A percentile compares a stretch with the other conserved stretches of the same genome.
Conservation (phyloP, 2,329 filamentous ascomycete genomes). For the Pseudogymnoascus sp. region DNA sequence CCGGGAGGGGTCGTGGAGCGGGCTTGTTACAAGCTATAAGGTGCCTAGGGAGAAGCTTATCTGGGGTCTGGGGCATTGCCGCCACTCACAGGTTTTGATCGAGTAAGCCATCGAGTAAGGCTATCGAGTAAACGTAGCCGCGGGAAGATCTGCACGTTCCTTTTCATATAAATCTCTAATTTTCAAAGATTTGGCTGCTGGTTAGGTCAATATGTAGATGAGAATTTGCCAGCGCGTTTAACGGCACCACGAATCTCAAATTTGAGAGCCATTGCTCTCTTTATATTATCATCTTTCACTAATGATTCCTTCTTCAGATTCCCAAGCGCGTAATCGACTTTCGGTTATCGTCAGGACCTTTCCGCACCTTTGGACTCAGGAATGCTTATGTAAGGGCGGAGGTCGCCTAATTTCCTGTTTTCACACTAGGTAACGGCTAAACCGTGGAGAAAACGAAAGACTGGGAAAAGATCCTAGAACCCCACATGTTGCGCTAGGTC, state of each 20-base stretch:
- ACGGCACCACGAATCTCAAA: background rate
- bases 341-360: background rate
- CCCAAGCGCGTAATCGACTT: background rate
- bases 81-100: constrained; percentile 9
- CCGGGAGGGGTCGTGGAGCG: background rate
- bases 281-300: background rate
- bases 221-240: background rate
- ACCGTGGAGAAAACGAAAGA: background rate
- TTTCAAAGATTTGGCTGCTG: background rate
- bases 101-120: constrained; percentile 9
- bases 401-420: background rate
- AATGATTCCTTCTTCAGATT: background rate
- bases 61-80: background rate
- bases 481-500: background rate
- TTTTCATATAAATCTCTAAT: background rate
- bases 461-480: background rate
- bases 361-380: background rate
- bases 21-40: constrained; percentile 7
- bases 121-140: constrained; percentile 7
- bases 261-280: background rate
- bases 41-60: constrained; percentile 1
- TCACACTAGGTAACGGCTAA: background rate
- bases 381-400: background rate
- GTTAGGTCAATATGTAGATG: background rate
- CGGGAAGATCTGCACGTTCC: background rate